Evolutionary conservation across 345 rosid genomes (phyloP), one percentile per base, ranked within the genome.

Genomic region (Populus euphratica): DNA sequence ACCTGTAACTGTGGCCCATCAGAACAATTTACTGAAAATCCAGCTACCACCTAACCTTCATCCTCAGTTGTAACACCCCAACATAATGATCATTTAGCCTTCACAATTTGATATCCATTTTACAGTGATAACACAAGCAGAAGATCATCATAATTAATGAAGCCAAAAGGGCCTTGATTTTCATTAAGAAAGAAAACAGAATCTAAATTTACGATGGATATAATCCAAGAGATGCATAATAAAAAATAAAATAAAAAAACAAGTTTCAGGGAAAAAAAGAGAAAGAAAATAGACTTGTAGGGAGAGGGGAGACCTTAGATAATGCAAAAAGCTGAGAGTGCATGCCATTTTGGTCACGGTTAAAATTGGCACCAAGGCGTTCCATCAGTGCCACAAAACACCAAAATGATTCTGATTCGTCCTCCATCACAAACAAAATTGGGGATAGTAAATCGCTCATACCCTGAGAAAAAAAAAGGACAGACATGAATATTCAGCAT

Each of bases 311-410:
- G 71, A 96, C 99, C 99, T 96, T 96, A 39, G 97, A 88, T 73
- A 94, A 76, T 76, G 99, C 98, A 89, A 91, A 91, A 68, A 96
- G 99, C 78, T 96, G 99, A 78, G 97, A 79, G 82, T 91, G 99
- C 99, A 96, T 92, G 82, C 99, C 99, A 83, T 82, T 96, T 79
- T 96, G 97, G 80, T 96, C 99, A 52, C 97, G 94, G 77, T 96
- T 96, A 70, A 94, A 96, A 83, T 96, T 96, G 82, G 99, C 97
- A 65, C 97, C 99, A 79, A 96, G 94, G n/a, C 94, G 91, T 85
- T 92, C 97, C 98, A 96, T 92, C 82, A 94, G 71, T 27, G 94
- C 87, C 79, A 91, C 97, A 82, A 96, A 92, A 87, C 98, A 92
- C 99, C 99, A 96, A 88, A 96, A 96, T 44, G 99, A 79, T 84